Evolutionary conservation across 495 filamentous ascomycete species (phyloP).

Genomic region (Penicillium pulvis): DNA sequence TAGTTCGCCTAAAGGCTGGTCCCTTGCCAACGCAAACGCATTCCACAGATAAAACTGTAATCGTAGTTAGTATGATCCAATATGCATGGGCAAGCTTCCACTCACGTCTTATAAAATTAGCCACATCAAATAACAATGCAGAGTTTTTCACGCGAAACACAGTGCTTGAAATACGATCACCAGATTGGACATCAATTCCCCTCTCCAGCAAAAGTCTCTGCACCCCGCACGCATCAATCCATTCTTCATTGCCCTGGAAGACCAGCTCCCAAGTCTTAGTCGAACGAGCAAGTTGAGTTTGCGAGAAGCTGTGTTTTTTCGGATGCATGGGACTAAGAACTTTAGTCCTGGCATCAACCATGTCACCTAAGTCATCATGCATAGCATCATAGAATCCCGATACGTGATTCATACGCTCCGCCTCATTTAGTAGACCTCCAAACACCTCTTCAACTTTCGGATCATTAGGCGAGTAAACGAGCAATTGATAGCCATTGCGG

Average conservation of each 20-base stretch:
- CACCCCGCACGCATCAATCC: conserved; percentile 36
- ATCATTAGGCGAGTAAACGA: conserved; percentile 21
- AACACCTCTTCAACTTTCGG: conserved; percentile 26
- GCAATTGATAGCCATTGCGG: conserved; percentile 28
- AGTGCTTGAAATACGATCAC: conserved; percentile 13
- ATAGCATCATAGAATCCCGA: conserved; percentile 24
- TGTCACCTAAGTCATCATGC: conserved; percentile 22
- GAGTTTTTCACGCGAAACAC: conserved; percentile 14
- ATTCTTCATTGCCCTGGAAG: conserved; percentile 25
- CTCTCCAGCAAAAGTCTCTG: conserved; percentile 28
- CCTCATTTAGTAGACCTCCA: conserved; percentile 18
- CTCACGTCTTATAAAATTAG: conserved; percentile 31
- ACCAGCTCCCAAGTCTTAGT: conserved; percentile 29
- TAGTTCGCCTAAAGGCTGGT: conserved; percentile 28
- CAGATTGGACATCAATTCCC: conserved; percentile 19
- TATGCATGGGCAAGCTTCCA: conserved; percentile 2
- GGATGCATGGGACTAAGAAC: conserved; percentile 20
- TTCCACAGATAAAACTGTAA: conserved; percentile 22
- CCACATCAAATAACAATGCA: conserved; percentile 21
- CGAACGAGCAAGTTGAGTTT: conserved; percentile 18
- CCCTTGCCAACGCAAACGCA: conserved; percentile 35
- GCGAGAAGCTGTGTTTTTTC: conserved; percentile 17
- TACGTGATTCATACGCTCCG: conserved; percentile 27
- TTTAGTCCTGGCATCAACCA: conserved; percentile 17
- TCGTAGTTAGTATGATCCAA: conserved; percentile 7